Base-by-base conservation (phyloP, 1,139 yeast species). In the Diutina pseudorugosa region DNA sequence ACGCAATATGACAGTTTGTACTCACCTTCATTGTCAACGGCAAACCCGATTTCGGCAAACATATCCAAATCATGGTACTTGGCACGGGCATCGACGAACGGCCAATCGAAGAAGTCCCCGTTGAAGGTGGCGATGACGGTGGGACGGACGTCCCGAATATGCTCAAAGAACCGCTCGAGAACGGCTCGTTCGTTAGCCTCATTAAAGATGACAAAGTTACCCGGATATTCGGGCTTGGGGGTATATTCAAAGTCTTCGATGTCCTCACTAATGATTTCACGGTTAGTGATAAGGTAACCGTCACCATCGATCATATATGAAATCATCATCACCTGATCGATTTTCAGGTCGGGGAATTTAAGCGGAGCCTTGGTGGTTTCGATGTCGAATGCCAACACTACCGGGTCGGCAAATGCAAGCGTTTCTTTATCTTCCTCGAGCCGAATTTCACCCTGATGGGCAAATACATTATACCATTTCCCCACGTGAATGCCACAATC, bases 61-160 rank as follows among this genome's bases (percentile, higher is more conserved):
- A 94, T 84, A 65, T 87, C 85, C 58, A 94, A 65, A 23, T 89
- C 97, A 65, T 93, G 95, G 55, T 80, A 78, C 41, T 83, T 70
- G 1, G 97, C 83, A 63, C 99, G 75, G 16, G 86, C 83, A 60
- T 91, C 98, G 5, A 94, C 94, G 66, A 90, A 94, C 1, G 99
- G 99, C 98, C 98, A 94, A 74, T 94, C 99, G 69, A 94, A 94
- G 63, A 90, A 90, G 65, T 94, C 99, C 72, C 99, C 99, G 69
- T 94, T 94, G 62, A 89, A 94, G 0, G 98, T 93, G 1, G 97
- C 96, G 53, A 94, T 93, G 12, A 93, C 96, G 0, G 98, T 91
- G 1, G 99, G 98, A 59, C 80, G 77, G 5, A 77, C 86, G 52
- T 93, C 98, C 58, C 93, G 73, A 21, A 94, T 80, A 64, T 94